A percentile compares a stretch with the other conserved stretches of the same genome.
Conservation (phyloP, 495 filamentous ascomycete genomes). For the Penicillium paradoxum region DNA sequence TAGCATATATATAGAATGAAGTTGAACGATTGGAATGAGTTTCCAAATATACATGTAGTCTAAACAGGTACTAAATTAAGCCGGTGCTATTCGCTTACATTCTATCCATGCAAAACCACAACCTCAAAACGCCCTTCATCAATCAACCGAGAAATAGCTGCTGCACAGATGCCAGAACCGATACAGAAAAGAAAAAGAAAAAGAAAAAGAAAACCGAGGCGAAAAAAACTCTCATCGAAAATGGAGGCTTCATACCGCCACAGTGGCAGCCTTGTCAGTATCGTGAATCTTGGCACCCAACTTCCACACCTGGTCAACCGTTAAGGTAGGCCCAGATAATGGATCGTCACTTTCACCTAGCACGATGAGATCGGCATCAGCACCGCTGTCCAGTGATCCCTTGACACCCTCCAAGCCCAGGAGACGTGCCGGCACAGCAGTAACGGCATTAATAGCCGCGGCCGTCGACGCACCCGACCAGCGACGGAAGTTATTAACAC, state of each 20-base stretch:
- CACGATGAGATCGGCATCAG: conserved; percentile 77
- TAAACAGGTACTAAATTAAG: neutral
- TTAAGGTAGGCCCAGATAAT: conserved; percentile 43
- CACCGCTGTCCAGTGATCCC: conserved; percentile 60
- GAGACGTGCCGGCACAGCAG: conserved; percentile 67
- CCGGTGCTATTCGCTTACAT: neutral
- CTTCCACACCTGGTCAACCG: conserved; percentile 74
- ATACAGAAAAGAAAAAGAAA: conserved; percentile 5
- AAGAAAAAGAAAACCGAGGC: neutral
- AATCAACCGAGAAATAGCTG: neutral
- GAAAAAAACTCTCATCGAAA: neutral
- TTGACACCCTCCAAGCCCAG: conserved; percentile 62
- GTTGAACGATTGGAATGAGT: neutral
- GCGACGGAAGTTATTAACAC: conserved; percentile 72
- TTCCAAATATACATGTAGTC: neutral
- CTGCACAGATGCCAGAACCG: neutral
- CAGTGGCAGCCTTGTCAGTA: conserved; percentile 21
- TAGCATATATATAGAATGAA: neutral
- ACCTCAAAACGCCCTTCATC: conserved; percentile 2
- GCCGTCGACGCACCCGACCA: conserved; percentile 63
- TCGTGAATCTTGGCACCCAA: conserved; percentile 55
- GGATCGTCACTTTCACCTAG: conserved; percentile 51
- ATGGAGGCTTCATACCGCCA: conserved; percentile 2
- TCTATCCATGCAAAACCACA: neutral
- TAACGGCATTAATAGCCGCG: conserved; percentile 63